Base-by-base conservation (phyloP, 768 basidiomycete genomes). In the Pleurotus platypus region DNA sequence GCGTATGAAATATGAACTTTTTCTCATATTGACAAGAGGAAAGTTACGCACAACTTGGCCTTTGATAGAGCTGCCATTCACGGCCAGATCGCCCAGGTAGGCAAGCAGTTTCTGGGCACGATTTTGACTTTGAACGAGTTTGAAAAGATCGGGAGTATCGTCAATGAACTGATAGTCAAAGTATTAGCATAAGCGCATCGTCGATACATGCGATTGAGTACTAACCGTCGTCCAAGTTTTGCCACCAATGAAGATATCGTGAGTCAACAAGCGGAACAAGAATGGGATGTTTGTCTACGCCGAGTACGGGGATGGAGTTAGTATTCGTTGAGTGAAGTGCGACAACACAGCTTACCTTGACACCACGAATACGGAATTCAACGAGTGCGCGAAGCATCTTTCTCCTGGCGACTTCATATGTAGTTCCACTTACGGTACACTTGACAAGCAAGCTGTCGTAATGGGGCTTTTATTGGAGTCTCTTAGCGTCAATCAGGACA, bases 341-440 rank as follows among this genome's bases (percentile, higher is more conserved):
- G 5, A 40, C 5, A 46, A 16, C 39, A 26, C 3, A 37, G 38
- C 22, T n/a, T 43, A 87, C 92, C 86, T 98, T 98, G 73, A 98
- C 94, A 64, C 97, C 97, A 62, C 97, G 93, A 64, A 99, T 98
- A 66, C 97, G 91, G 87, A 98, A 99, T 70, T 99, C 97, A 47
- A 99, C 94, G n/a, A 99, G 84, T 35, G 97, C 96, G 64, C 97
- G 92, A 55, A 99, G 85, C 94, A 98, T 98, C 81, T 99, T 99
- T 63, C 97, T 83, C 58, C 97, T 89, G 38, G 97, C 97, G 51
- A 99, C 95, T 68, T 99, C 97, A 67, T 98, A 99, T 0, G 96
- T 98, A 2, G 97, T 95, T 49, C 97, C 97, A 60, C 89, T 93
- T 56, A 96, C 94, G 39, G 87, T 88, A 66, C 92, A 94, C 75